A percentile compares a stretch with the other conserved stretches of the same genome.
Conservation (phyloP, 805 yeast species). For the Candida nanaspora region DNA sequence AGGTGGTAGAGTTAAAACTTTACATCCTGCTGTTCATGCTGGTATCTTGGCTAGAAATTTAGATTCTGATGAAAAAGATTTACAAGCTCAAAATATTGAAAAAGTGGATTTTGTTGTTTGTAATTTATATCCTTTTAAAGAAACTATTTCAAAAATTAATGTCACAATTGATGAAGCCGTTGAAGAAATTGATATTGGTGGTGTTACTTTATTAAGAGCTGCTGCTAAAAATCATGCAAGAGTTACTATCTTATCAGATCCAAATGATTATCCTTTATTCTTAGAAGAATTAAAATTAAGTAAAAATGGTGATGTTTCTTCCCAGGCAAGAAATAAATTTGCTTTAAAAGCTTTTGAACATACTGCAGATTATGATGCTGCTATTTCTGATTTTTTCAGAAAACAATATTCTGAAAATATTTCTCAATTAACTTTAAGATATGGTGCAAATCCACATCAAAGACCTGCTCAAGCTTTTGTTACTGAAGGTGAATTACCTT, state of each 20-base stretch:
- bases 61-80: conserved; percentile 84
- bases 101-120: conserved; percentile 97
- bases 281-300: conserved; percentile 58
- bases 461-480: conserved; percentile 98
- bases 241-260: conserved; percentile 93
- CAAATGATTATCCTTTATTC: conserved; percentile 84
- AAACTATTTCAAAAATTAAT: conserved; percentile 90
- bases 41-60: conserved; percentile 93
- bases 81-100: conserved; percentile 82
- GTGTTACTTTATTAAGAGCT: conserved; percentile 94
- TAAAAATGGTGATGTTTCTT: conserved; percentile 58
- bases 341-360: conserved; percentile 98
- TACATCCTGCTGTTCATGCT: conserved; percentile 98
- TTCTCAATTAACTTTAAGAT: conserved; percentile 89
- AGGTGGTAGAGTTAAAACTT: conserved; percentile 96
- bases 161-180: conserved; percentile 97
- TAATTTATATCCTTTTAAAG: conserved; percentile 96
- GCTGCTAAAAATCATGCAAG: conserved; percentile 98
- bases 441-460: conserved; percentile 99
- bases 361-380: conserved; percentile 95
- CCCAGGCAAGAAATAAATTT: conserved; percentile 67
- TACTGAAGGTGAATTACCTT: conserved; percentile 80
- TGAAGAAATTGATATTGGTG: conserved; percentile 97
- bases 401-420: conserved; percentile 88
- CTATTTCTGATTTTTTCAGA: conserved; percentile 95